Evolutionary conservation across 1,284 basidiomycete genomes (phyloP), one percentile per base, ranked within the genome.

Genomic region (Sphagnurus paluster): DNA sequence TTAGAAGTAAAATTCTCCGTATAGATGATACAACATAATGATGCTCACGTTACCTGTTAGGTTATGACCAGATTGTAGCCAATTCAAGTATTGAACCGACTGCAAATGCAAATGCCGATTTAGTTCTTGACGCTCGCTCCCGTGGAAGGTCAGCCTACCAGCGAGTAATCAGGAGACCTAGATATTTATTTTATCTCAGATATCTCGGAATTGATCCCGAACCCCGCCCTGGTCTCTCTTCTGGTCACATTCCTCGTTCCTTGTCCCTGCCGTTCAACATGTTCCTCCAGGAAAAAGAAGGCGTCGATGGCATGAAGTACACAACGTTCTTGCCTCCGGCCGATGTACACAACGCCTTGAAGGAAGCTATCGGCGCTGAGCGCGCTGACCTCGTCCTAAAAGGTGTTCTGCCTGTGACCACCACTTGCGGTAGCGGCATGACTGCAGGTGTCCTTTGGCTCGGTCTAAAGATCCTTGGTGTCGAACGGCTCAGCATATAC

Each of bases 371-470:
- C 25, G 87, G 87, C 25, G 57, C 63, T 33, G 75, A 80, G 41
- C 66, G 74, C 45, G 77, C 80, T 42, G 64, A 76, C 28, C 62
- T 70, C 34, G 72, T 93, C 13, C 66, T 87, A 39, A 64, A 71
- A 2, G 87, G 87, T 8, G 67, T 80, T 48, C 70, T 76, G 44
- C 63, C 69, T 16, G 78, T 93, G 29, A 76, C 86, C 9, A 80
- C 88, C 21, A 86, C 76, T 48, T 96, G 93, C 68, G 93, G 93
- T 37, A 93, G 89, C 57, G 97, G 97, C 13, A 99, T 99, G 97
- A 98, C 95, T 10, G 97, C 97, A 2, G 91, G 83, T 5, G 74
- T 97, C 5, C 75, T 98, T 9, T 98, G 95, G 93, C 73, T 97
- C 45, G 94, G 90, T 21, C 64, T 95, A 49, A 80, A 84, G 64